Evolutionary conservation across 1,284 basidiomycete genomes (phyloP).

Genomic region (Microbotryomycetes sp.): DNA sequence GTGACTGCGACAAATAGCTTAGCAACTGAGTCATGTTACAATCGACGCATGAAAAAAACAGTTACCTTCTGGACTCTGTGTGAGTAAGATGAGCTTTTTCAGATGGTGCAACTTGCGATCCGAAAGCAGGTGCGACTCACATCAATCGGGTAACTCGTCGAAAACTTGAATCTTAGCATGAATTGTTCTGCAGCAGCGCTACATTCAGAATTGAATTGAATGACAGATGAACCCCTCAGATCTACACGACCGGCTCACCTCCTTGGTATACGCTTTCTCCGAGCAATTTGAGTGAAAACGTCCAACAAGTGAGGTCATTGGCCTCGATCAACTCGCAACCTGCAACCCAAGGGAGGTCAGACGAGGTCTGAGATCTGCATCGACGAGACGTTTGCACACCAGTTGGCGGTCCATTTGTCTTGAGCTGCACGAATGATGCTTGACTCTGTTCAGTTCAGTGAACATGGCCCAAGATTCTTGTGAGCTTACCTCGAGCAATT

Average conservation of each 20-base stretch:
- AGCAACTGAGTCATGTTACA: not conserved
- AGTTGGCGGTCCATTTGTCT: constrained; percentile 19
- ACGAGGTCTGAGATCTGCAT: not conserved
- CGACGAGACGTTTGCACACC: constrained; percentile 2
- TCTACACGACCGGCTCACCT: constrained; percentile 11
- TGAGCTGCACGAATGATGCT: constrained; percentile 1
- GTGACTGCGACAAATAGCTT: not conserved
- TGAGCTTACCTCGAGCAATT: constrained; percentile 17
- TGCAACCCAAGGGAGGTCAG: not conserved
- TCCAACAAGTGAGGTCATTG: constrained; percentile 28
- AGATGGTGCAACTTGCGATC: not conserved
- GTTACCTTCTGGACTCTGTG: constrained; percentile 3
- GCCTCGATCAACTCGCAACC: constrained; percentile 25
- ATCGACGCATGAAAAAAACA: not conserved
- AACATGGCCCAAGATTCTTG: too few relatives aligned
- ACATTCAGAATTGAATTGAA: not conserved
- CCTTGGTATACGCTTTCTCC: constrained; percentile 26
- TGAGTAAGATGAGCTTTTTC: too few relatives aligned
- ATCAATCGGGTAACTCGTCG: constrained; percentile 24
- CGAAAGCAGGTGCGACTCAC: not conserved
- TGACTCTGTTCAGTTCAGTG: too few relatives aligned
- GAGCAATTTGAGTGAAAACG: constrained; percentile 13
- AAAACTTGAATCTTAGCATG: constrained; percentile 26
- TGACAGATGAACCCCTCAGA: constrained; percentile 2
- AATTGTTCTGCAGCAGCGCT: constrained; percentile 22